These are phyloP conservation scores for Fusarium camptoceras DNA, from an alignment of 2,329 filamentous ascomycete species.

Conservation along the genomic window DNA sequence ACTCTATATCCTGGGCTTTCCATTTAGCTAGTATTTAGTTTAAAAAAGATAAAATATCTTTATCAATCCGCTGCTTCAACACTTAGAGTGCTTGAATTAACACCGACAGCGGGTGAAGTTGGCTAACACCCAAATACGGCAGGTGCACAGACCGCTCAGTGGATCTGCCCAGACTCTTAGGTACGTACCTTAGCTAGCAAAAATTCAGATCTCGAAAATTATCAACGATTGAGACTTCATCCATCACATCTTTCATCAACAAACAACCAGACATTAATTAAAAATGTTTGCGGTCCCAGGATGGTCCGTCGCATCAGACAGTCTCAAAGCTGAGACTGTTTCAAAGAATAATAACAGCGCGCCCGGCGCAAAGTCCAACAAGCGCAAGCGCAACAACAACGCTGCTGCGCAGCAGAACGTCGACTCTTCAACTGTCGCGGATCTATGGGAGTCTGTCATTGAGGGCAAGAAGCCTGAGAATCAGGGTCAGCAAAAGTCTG, in stretches of 20 bases:
- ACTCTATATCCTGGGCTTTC: background rate
- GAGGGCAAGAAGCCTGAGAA: slow-evolving; percentile 68
- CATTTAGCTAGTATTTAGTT: background rate
- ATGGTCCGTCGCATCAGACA: slow-evolving; percentile 83
- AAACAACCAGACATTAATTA: slow-evolving; percentile 1
- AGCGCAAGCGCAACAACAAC: slow-evolving; percentile 63
- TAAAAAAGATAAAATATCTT: background rate
- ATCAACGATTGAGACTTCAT: slow-evolving; percentile 12
- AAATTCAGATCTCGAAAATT: slow-evolving; percentile 33
- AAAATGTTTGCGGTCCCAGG: slow-evolving; percentile 93
- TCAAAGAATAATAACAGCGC: slow-evolving; percentile 48
- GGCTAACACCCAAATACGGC: slow-evolving; percentile 2
- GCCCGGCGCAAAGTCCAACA: slow-evolving; percentile 64
- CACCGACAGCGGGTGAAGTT: background rate
- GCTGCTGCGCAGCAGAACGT: slow-evolving; percentile 58
- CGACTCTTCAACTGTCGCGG: slow-evolving; percentile 76
- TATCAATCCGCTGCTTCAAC: background rate
- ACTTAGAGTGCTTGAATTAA: background rate
- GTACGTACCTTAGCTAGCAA: slow-evolving; percentile 28
- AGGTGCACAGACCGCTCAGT: slow-evolving; percentile 12
- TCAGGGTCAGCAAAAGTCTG: slow-evolving; percentile 21
- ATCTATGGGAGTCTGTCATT: slow-evolving; percentile 83
- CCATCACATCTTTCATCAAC: slow-evolving; percentile 19
- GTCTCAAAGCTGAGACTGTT: slow-evolving; percentile 75
- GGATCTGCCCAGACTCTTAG: slow-evolving; percentile 5